A percentile compares a stretch with the other conserved stretches of the same genome.
These are phyloP conservation scores for Meredithiella fracta DNA, from an alignment of 2,329 filamentous ascomycete genomes.

Conservation along the genomic window DNA sequence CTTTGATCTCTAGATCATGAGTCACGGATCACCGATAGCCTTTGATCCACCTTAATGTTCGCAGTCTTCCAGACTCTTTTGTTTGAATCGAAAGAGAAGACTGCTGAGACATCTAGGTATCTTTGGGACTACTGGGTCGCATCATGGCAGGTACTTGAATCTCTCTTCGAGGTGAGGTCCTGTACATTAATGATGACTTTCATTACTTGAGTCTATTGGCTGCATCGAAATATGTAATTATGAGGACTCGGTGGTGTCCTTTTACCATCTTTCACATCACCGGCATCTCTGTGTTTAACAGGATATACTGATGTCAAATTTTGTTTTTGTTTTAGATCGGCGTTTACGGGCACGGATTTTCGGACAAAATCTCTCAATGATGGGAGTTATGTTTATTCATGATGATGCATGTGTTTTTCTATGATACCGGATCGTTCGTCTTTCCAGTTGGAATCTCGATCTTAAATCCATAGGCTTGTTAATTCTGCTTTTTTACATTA, in stretches of 20 bases:
- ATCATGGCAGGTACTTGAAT: too few species aligned
- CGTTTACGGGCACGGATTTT: background rate
- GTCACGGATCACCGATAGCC: too few species aligned
- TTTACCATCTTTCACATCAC: background rate
- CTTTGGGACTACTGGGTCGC: too few species aligned
- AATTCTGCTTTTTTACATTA: background rate
- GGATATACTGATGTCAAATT: background rate
- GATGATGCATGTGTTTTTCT: background rate
- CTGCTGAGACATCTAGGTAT: too few species aligned
- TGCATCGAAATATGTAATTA: constrained; percentile 2
- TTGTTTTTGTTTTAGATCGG: background rate
- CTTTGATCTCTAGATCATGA: too few species aligned
- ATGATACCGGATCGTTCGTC: background rate
- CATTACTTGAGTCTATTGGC: background rate
- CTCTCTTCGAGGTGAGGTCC: too few species aligned
- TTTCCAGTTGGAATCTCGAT: background rate
- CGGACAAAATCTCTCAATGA: background rate
- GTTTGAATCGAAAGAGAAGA: too few species aligned
- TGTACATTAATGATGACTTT: background rate
- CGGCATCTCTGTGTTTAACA: too few species aligned
- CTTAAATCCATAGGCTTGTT: background rate
- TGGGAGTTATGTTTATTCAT: background rate
- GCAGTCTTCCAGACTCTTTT: too few species aligned
- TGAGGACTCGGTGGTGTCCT: background rate
- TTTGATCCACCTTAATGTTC: too few species aligned